Conservation (phyloP, 2,329 filamentous ascomycete genomes). For the Fusarium sarcochroum region DNA sequence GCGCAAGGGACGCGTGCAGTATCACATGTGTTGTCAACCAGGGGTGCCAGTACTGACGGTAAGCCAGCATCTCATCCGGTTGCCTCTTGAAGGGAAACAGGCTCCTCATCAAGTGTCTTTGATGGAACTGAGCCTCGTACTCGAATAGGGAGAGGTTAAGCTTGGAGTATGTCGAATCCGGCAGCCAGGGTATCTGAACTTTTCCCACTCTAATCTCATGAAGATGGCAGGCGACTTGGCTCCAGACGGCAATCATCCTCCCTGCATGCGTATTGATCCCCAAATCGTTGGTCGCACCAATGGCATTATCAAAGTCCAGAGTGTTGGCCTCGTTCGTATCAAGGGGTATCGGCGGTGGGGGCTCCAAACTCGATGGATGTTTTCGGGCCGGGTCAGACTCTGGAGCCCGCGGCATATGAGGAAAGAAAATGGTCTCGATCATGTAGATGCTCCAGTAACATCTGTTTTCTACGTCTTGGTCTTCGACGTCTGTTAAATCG, state of each 20-base stretch:
- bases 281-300: neutral
- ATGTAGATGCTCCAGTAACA: conserved; percentile 14
- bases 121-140: conserved; percentile 21
- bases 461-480: neutral
- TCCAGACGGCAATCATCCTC: conserved; percentile 2
- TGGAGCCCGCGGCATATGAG: neutral
- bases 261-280: conserved; percentile 13
- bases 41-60: conserved; percentile 14
- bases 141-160: conserved; percentile 18
- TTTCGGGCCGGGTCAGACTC: neutral
- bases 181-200: conserved; percentile 13
- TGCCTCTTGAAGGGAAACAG: conserved; percentile 12
- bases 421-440: conserved; percentile 10
- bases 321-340: neutral
- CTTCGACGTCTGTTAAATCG: accelerated
- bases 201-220: conserved; percentile 9
- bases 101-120: conserved; percentile 20
- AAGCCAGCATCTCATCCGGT: neutral
- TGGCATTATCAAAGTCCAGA: conserved; percentile 9
- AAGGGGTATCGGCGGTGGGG: conserved; percentile 2
- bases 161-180: conserved; percentile 15
- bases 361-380: neutral
- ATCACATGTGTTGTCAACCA: conserved; percentile 20
- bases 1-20: conserved; percentile 17
- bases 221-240: conserved; percentile 9